Evolutionary conservation across 352 stramenopile genomes (phyloP).

Genomic region (Phytophthora europaea): DNA sequence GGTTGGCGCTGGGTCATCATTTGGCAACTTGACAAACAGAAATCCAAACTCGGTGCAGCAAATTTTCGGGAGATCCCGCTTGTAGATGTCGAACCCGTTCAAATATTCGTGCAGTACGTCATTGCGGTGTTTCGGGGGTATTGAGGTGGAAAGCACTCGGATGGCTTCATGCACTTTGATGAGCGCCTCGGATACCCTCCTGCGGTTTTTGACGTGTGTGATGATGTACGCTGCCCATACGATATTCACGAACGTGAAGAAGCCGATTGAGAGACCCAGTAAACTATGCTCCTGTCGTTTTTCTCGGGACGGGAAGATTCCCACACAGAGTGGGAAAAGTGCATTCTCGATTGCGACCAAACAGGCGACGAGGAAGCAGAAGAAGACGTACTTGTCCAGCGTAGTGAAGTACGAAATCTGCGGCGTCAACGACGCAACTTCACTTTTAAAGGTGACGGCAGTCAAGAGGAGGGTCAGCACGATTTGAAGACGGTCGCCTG

Average conservation of each 20-base stretch:
- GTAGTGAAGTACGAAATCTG: constrained; percentile 76
- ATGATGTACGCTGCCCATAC: constrained; percentile 40
- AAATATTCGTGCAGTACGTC: constrained; percentile 38
- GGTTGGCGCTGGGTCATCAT: constrained; percentile 24
- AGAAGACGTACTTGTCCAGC: constrained; percentile 73
- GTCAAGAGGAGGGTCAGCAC: constrained; percentile 71
- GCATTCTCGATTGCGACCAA: constrained; percentile 71
- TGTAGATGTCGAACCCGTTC: constrained; percentile 13
- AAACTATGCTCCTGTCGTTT: constrained; percentile 43
- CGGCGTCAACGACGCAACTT: constrained; percentile 57
- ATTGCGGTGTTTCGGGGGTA: constrained; percentile 40
- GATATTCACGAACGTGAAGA: constrained; percentile 56
- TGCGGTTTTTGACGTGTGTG: constrained; percentile 41
- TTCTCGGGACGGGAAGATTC: constrained; percentile 15
- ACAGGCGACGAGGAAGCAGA: constrained; percentile 68
- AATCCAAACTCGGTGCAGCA: constrained; percentile 37
- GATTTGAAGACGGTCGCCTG: constrained; percentile 63
- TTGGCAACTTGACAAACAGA: constrained; percentile 42
- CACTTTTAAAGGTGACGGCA: constrained; percentile 69
- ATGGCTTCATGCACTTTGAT: constrained; percentile 54
- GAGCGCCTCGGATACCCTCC: constrained; percentile 25
- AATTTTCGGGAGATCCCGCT: constrained; percentile 34
- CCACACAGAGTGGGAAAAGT: constrained; percentile 48
- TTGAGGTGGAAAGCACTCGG: constrained; percentile 37
- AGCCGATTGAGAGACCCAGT: constrained; percentile 42